Evolutionary conservation across 805 yeast genomes (phyloP), one percentile per base, ranked within the genome.

Genomic region (Wickerhamomyces sydowiorum): DNA sequence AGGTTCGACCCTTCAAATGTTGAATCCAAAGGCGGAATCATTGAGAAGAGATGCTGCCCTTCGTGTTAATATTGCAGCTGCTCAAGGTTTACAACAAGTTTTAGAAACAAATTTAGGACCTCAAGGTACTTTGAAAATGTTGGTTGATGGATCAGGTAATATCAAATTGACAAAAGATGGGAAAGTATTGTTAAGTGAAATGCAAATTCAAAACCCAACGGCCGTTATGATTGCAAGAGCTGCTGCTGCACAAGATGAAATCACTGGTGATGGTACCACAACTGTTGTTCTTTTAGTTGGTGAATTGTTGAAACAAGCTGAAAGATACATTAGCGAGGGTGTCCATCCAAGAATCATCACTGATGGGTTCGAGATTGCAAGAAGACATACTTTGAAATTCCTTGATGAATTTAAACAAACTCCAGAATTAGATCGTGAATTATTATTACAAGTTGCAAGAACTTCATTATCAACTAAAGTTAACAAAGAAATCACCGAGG

Each of bases 211-310:
- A 61, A 81, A 85, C 48, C 95, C 95, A 10, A 86, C 95, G 4
- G 95, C 95, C 0, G 86, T 85, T 28, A 79, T 85, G 86, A 85
- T 85, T 66, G 96, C 99, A 3, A 76, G 98, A 51, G 99, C 98
- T 13, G 99, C 99, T 38, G 80, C 96, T 36, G 97, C 99, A 0
- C 99, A 93, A 66, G 99, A 93, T 64, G 99, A 93, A 65, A 88
- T 93, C 60, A 86, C 98, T n/a, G 99, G 99, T 39, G 99, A 93
- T 65, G 99, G 99, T 50, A 93, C 99, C 42, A 91, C 98, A 6
- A 85, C 96, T 2, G 99, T 93, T 41, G 91, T 90, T 36, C 72
- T 95, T 48, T 74, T 90, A 42, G 99, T 93, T 34, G 99, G 99
- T 42, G 97, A 91, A 63, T 70, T 93, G 47, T 74, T 93, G 61